Base-by-base conservation (phyloP, 1,284 basidiomycete genomes). In the Rhodotorula sp. region DNA sequence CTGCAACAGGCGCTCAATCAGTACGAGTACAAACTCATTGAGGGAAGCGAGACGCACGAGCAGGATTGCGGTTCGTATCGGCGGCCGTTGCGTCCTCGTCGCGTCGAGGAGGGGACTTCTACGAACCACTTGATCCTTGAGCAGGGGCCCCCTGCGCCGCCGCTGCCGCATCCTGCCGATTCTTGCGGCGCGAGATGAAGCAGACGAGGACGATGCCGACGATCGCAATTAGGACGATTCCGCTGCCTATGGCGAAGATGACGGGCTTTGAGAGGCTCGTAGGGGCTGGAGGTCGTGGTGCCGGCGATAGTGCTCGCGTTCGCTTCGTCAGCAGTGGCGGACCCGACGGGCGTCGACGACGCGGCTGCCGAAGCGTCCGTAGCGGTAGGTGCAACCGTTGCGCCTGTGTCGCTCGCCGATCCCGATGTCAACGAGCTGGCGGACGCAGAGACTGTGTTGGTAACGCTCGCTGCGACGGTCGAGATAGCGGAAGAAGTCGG, bases 161-260 rank as follows among this genome's bases (percentile, higher is more conserved):
- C 22, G 37, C 34, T 13, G 54, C 10, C 15, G 58, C 13, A 4
- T 53, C 30, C 44, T 28, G 48, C 4, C 46, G 13, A 10, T 59
- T 59, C 40, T 28, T n/a, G 16, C 57, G 50, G 3, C 52, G 40
- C 7, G 62, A 30, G 37, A 57, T 55, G 51, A 65, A n/a, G 40
- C 46, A 62, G 18, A 62, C 31, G 37, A 61, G 16, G 7, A 58
- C 60, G 26, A 65, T 31, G 8, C 47, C 68, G 50, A 59, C 9
- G 15, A 50, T 26, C 1, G 30, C 51, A 15, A 62, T 15, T 24
- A 59, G 52, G 5, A 13, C 64, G 11, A 51, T 31, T 0, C 59
- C 68, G n/a, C 46, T 64, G 3, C 37, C 60, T 46, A 65, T 46
- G 13, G 20, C 64, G 20, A 24, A 34, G 18, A 69, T 34, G 10